A percentile compares a stretch with the other conserved stretches of the same genome.
phyloP scores from a whole-genome alignment of 345 rosid genomes.

The Murraya koenigii region DNA sequence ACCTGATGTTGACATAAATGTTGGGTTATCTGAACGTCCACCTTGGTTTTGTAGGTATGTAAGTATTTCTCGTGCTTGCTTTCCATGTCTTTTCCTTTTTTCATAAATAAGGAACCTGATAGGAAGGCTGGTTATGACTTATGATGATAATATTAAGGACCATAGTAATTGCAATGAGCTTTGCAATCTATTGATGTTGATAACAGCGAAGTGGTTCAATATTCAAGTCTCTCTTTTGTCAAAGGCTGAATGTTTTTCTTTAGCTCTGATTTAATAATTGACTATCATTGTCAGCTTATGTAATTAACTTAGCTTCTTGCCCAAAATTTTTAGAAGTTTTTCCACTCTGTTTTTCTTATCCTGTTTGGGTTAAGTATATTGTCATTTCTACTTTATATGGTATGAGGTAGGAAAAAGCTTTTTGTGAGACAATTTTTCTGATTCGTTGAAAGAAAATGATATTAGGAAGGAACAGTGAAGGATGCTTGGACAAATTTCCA shows the following conservation, averaged over 20 bases:
- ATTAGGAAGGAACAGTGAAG: background rate
- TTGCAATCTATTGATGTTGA: background rate
- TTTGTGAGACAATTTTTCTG: background rate
- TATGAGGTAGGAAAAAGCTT: background rate
- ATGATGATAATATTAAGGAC: background rate
- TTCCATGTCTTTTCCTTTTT: background rate
- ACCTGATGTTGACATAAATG: conserved; percentile 65
- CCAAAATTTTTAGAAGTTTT: background rate
- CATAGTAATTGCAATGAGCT: background rate
- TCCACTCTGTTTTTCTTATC: background rate
- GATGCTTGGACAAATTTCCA: background rate
- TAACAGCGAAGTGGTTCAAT: background rate
- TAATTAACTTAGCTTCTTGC: background rate
- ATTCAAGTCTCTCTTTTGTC: background rate
- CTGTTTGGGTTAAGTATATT: background rate
- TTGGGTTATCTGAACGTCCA: conserved; percentile 74
- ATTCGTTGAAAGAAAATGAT: background rate
- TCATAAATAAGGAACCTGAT: background rate
- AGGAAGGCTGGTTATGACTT: background rate
- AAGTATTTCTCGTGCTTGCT: background rate
- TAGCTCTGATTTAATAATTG: background rate
- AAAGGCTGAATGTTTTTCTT: background rate
- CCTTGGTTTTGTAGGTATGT: conserved; percentile 95
- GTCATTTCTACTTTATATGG: background rate
- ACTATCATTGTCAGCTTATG: background rate